Evolutionary conservation across 2,329 filamentous ascomycete species (phyloP), one percentile per base, ranked within the genome.

Genomic region (Colletotrichum tamarilloi): DNA sequence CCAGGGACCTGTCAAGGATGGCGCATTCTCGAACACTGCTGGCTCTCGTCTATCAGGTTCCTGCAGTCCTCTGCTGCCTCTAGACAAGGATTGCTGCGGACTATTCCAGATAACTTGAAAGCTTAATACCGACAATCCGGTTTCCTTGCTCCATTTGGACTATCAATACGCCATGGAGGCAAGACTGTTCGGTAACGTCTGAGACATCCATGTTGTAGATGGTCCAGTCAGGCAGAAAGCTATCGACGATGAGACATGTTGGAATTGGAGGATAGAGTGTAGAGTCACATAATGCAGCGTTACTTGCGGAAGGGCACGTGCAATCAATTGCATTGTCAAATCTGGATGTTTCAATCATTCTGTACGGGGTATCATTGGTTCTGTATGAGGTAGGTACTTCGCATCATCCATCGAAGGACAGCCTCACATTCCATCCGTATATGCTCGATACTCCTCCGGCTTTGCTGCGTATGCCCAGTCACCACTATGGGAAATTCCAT

Each of bases 1-100:
- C 42, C 28, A 26, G 63, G 53, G 19, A 4, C 22, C 57, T 62
- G 19, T 12, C 66, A 62, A 46, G 46, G 57, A 68, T 68, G 42
- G n/a, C 19, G 46, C 22, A 28, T 68, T 49, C 58, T 62, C 59
- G 59, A 62, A 62, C 35, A 49, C 38, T 35, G 42, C n/a, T 3
- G 26, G 8, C 55, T 9, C 5, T 46, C 28, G n/a, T 1, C 24
- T 26, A 60, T 60, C 28, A 60, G 42, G 64, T 55, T 56, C 53
- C 64, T 67, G 64, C 53, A 60, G 55, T 32, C 30, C 5, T 16
- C 26, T 59, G 1, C 11, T 66, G 5, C 35, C 55, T 67, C 26
- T 52, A 8, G 55, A 58, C 64, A 49, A 66, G 64, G 55, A 28
- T n/a, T 22, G 28, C 16, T 49, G 22, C 19, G 26, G 9, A n/a